Evolutionary conservation across 495 filamentous ascomycete species (phyloP), one percentile per base, ranked within the genome.

Genomic region (Annulohypoxylon nitens): DNA sequence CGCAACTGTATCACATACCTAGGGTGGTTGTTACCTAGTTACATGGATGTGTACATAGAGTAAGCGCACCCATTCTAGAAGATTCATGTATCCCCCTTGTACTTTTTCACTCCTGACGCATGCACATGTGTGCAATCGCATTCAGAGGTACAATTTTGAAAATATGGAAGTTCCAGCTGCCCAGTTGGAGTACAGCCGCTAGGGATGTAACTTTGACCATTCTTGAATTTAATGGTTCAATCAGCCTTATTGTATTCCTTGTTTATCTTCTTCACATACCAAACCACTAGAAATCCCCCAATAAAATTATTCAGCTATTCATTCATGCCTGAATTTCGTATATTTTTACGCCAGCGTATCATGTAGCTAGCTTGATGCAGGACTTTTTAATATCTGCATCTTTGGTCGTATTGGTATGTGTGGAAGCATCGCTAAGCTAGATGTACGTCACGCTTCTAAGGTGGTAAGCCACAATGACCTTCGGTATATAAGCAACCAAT

Each of bases 1-100:
- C 36, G 20, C 18, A 10, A 23, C 4, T n/a, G 23, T 34, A 55
- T 4, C 33, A 34, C 51, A 6, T 50, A 18, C 23, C 8, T 53
- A 30, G 23, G 48, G 18, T 45, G 48, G 18, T 26, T 2, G 18
- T 51, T 6, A 30, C 30, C 30, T 6, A 30, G 5, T 30, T 6
- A 30, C 30, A 30, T 30, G 30, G 30, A 30, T 30, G 30, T 30
- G 30, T 26, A 51, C 18, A 23, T 25, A 14, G 23, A 55, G 25
- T 55, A 55, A 33, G 51, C 51, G 51, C 51, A n/a, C 10, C n/a
- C 18, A 43, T 60, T 60, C 69, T 66, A 61, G 69, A 71, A 71
- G 43, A 16, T 71, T 71, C 69, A 47, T 26, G 18, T 26, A 45
- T 63, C 18, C 20, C 37, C 58, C 14, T 67, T 55, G 39, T 47